Evolutionary conservation across 1,284 basidiomycete genomes (phyloP).

Genomic region (Leccinum fallax): DNA sequence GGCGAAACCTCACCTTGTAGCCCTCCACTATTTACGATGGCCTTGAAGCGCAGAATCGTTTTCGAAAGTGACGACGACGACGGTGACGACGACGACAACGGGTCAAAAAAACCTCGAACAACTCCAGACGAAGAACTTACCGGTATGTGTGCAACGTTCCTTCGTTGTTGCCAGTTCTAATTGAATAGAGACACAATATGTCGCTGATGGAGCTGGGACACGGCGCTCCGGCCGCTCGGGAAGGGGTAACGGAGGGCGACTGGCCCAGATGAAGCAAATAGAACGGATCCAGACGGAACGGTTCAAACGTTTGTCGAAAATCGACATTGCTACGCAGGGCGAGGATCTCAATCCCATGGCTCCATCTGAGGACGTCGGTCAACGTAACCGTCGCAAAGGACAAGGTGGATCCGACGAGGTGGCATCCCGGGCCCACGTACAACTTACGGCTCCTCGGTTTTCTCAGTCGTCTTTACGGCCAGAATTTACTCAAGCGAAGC

Average conservation of each 20-base stretch:
- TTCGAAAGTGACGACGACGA: neutral
- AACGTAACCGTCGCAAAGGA: neutral
- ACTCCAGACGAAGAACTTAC: neutral
- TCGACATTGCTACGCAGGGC: neutral
- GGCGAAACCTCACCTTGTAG: neutral
- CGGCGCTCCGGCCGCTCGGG: neutral
- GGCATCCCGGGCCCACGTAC: neutral
- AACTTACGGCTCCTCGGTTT: neutral
- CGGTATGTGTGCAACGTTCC: neutral
- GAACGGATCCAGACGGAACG: neutral
- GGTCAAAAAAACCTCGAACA: neutral
- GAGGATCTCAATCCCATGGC: neutral
- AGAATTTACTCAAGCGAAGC: neutral
- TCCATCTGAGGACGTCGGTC: neutral
- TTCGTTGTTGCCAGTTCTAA: neutral
- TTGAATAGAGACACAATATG: neutral
- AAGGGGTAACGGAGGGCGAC: neutral
- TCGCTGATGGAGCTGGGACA: neutral
- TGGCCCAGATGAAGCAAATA: neutral
- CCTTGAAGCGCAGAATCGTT: neutral
- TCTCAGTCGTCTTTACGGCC: neutral
- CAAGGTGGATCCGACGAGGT: neutral
- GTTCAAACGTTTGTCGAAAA: neutral
- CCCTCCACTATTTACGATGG: neutral
- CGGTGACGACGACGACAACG: neutral